These are phyloP conservation scores for Paraphaeosphaeria sporulosa DNA, from an alignment of 2,329 filamentous ascomycete genomes.

Conservation along the genomic window DNA sequence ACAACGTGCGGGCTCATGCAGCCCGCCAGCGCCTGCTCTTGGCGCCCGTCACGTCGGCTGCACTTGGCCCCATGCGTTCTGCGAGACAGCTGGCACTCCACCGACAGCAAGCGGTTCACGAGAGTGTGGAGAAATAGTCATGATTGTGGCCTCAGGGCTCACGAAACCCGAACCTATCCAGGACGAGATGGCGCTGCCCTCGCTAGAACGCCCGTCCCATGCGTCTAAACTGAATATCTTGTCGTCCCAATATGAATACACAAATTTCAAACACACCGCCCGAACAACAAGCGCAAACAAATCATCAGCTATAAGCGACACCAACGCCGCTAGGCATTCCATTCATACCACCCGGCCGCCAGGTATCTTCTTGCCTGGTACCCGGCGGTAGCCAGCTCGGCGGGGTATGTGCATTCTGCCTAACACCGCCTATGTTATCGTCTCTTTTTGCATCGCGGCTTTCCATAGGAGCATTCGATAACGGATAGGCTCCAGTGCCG, in stretches of 20 bases:
- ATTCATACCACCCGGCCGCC: slow-evolving; percentile 56
- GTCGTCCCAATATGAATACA: slow-evolving; percentile 10
- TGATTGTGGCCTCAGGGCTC: background rate
- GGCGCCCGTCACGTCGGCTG: background rate
- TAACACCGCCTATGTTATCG: slow-evolving; percentile 58
- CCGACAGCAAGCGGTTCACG: background rate
- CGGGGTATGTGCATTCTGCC: slow-evolving; percentile 50
- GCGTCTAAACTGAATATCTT: slow-evolving; percentile 11
- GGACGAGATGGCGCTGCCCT: background rate
- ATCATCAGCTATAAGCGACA: slow-evolving; percentile 29
- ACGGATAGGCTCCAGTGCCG: slow-evolving; percentile 42
- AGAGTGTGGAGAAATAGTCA: background rate
- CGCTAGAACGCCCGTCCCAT: slow-evolving; percentile 16
- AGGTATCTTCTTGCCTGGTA: slow-evolving; percentile 86
- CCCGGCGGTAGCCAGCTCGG: slow-evolving; percentile 75
- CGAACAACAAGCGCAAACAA: slow-evolving; percentile 4
- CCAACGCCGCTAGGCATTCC: slow-evolving; percentile 33
- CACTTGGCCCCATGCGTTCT: background rate
- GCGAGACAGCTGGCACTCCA: background rate
- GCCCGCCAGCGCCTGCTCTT: background rate
- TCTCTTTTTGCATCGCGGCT: slow-evolving; percentile 63
- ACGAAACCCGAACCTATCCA: background rate
- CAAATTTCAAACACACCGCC: slow-evolving; percentile 1
- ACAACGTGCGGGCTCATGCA: background rate
- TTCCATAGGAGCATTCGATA: slow-evolving; percentile 32